phyloP scores from a whole-genome alignment of 2,329 filamentous ascomycete species.

The Scytalidium lignicola region DNA sequence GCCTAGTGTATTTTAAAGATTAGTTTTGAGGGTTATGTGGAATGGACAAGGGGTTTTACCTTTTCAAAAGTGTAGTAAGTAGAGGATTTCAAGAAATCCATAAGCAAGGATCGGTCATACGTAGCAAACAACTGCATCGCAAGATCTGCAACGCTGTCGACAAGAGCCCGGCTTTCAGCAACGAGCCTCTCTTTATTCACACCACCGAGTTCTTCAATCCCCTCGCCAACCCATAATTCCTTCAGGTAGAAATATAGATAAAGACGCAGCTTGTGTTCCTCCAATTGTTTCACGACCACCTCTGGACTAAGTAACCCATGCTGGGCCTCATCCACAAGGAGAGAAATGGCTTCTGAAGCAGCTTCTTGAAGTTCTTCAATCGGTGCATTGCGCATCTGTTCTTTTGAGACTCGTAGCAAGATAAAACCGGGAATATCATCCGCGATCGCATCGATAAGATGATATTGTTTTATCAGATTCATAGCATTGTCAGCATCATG shows the following conservation, averaged over 20 bases:
- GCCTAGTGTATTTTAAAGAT: constrained; percentile 39
- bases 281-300: constrained; percentile 73
- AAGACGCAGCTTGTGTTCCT: constrained; percentile 58
- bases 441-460: constrained; percentile 81
- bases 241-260: constrained; percentile 93
- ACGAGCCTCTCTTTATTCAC: constrained; percentile 53
- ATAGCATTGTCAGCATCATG: constrained; percentile 91
- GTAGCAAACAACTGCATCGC: constrained; percentile 81
- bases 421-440: constrained; percentile 91
- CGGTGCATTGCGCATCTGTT: constrained; percentile 60
- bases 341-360: constrained; percentile 75
- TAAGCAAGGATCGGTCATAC: constrained; percentile 73
- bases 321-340: constrained; percentile 87
- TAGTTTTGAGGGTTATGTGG: constrained; percentile 6
- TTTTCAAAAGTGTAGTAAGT: constrained; percentile 86
- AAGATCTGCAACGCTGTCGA: constrained; percentile 83
- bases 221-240: constrained; percentile 75
- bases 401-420: constrained; percentile 73
- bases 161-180: constrained; percentile 59
- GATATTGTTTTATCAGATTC: constrained; percentile 77
- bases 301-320: constrained; percentile 78
- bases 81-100: constrained; percentile 81
- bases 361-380: constrained; percentile 69
- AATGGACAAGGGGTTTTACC: constrained; percentile 29
- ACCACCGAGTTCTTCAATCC: constrained; percentile 47